Evolutionary conservation across 2,329 filamentous ascomycete genomes (phyloP), one percentile per base, ranked within the genome.

Genomic region (Hymenotorrendiella dingleyae): DNA sequence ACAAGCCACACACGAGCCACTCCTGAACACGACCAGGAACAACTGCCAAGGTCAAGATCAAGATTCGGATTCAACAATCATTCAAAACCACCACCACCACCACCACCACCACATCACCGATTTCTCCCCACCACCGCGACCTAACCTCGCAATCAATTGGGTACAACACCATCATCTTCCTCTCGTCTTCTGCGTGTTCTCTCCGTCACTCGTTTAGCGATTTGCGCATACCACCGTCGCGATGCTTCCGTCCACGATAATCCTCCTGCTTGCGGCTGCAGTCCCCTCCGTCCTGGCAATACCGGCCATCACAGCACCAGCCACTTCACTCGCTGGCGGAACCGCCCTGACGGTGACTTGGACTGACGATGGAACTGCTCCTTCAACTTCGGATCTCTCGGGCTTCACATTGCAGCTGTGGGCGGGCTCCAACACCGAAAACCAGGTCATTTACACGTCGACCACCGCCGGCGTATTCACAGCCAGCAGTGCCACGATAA

Each of bases 261-360:
- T 56, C 30, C 17, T 50, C 35, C 41, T 52, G 21, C 45, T 57
- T 17, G 37, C 54, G 37, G 48, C 52, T 12, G 42, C 43, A 17
- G 36, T 42, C 27, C 54, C 56, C 9, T 37, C 56, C 17, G 52
- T 48, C n/a, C 43, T 56, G 23, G 56, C 57, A n/a, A 54, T 60
- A 29, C 52, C 57, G 6, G 59, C 71, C 41, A 76, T 83, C 63
- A 71, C 68, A 35, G 61, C 57, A 14, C 78, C 79, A 6, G 62
- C 64, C 22, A 67, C 68, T 14, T 66, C 66, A 11, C 51, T 78
- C 17, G 60, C 68, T 35, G 70, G 66, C 12, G 75, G 72, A 34
- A 64, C 68, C 40, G 59, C 69, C 11, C 65, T 84, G 36, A 67
- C 67, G 4, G 66, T 80, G 14, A 64, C 68, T 50, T 83, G 78